Conservation (phyloP, 345 rosid genomes). For the Abelmoschus esculentus region DNA sequence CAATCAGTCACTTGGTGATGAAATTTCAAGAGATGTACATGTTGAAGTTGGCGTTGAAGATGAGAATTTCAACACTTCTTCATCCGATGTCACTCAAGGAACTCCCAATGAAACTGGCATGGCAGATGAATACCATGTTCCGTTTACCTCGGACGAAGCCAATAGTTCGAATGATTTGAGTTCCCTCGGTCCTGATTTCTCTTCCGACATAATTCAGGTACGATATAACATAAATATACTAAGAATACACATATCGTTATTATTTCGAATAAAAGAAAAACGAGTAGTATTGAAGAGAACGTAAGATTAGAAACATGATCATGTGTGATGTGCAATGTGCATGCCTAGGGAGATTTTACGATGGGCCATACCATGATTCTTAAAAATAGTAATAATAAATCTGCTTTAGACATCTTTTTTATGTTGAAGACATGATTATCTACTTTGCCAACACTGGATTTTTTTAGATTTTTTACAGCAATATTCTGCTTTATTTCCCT, state of each 20-base stretch:
- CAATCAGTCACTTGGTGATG: slow-evolving; percentile 15
- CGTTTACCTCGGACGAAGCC: slow-evolving; percentile 51
- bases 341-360: not conserved
- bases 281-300: no score
- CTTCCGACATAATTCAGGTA: slow-evolving; percentile 46
- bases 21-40: slow-evolving; percentile 17
- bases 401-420: slow-evolving; percentile 17
- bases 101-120: slow-evolving; percentile 18
- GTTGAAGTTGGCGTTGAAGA: slow-evolving; percentile 22
- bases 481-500: slow-evolving; percentile 17
- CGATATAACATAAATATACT: not conserved
- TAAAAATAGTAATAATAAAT: slow-evolving; percentile 9
- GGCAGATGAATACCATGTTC: slow-evolving; percentile 16
- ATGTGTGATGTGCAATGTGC: not conserved
- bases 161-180: slow-evolving; percentile 32
- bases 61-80: slow-evolving; percentile 39
- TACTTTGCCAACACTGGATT: slow-evolving; percentile 25
- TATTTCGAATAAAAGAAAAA: not conserved
- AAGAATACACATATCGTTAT: not conserved
- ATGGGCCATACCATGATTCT: slow-evolving; percentile 18
- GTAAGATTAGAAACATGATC: not conserved
- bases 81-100: slow-evolving; percentile 51
- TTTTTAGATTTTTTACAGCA: slow-evolving; percentile 16
- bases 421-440: slow-evolving; percentile 26
- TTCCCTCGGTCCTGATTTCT: slow-evolving; percentile 28